Base-by-base conservation (phyloP, 495 filamentous ascomycete species). In the Staphylotrichum tortipilum region DNA sequence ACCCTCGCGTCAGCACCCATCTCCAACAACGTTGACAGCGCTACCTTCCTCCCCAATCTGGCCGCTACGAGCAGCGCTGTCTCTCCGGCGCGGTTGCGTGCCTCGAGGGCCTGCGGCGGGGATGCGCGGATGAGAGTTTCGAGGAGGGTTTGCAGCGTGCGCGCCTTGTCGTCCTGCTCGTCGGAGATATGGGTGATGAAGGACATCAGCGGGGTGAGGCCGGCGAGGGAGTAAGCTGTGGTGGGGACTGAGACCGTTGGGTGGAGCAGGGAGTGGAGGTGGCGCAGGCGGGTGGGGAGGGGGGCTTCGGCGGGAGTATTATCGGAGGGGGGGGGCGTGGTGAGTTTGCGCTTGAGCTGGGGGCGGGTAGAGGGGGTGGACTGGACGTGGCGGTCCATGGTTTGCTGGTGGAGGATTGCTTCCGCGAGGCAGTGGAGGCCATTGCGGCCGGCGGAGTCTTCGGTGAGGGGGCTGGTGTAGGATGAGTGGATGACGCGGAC, bases 361-460 rank as follows among this genome's bases (percentile, higher is more conserved):
- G 48, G 43, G 3, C 39, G 41, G 29, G 38, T 12, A 10, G 15
- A 42, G 7, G 38, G 18, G 37, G 30, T 29, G 22, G 30, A 19
- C 12, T 29, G 47, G 18, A 59, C 48, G 29, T 49, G 53, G 15
- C 44, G 48, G 34, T 62, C 54, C 54, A 62, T 60, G 31, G 54
- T 56, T 26, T 56, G 51, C 41, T 59, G 52, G 46, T 57, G 52
- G 39, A 69, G 47, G 31, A 61, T 60, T 22, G 68, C 73, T 52
- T 74, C 71, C 21, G 74, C 74, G 24, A 77, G 65, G 46, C 70
- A 72, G 45, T 77, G 72, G 14, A 77, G 57, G 19, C 69, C 74
- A 55, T 77, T 76, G 5, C 71, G 68, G 15, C 74, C 71, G 5
- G 59, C 63, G 0, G 57, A 9, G 52, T 76, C 72, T 49, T 74